These are phyloP conservation scores for Melocanna baccifera DNA, from an alignment of 176 grass and related monocot species.

Conservation along the genomic window DNA sequence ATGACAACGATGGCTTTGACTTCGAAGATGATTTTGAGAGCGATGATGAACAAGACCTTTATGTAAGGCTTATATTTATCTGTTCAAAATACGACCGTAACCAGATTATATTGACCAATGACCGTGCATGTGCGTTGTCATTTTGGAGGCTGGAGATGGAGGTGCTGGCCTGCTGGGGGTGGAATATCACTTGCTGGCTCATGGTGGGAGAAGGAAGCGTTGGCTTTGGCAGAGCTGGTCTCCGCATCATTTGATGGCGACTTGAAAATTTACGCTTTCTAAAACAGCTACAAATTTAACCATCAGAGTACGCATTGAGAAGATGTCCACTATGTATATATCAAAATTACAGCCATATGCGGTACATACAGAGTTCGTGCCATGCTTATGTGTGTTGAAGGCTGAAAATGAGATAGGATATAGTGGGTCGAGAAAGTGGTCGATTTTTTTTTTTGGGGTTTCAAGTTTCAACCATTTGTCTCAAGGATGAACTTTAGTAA, in stretches of 20 bases:
- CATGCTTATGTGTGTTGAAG: not conserved
- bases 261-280: slow-evolving; percentile 91
- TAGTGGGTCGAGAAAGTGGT: not conserved
- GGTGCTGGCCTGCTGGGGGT: slow-evolving; percentile 77
- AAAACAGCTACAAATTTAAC: slow-evolving; percentile 61
- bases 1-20: slow-evolving; percentile 25
- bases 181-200: slow-evolving; percentile 75
- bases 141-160: slow-evolving; percentile 84
- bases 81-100: not conserved
- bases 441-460: not conserved
- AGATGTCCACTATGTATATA: slow-evolving; percentile 80
- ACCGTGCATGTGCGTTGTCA: not conserved
- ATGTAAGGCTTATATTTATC: slow-evolving; percentile 34
- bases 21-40: slow-evolving; percentile 54
- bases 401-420: not conserved
- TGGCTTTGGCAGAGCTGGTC: slow-evolving; percentile 73
- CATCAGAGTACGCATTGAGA: slow-evolving; percentile 83
- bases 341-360: not conserved
- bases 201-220: slow-evolving; percentile 89
- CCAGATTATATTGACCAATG: slow-evolving; percentile 1
- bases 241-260: slow-evolving; percentile 57
- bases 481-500: not conserved
- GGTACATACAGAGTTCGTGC: not conserved
- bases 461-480: not conserved
- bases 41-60: slow-evolving; percentile 55